A percentile compares a stretch with the other conserved stretches of the same genome.
These are phyloP conservation scores for Epichloe sylvatica DNA, from an alignment of 2,329 filamentous ascomycete species.

Conservation along the genomic window DNA sequence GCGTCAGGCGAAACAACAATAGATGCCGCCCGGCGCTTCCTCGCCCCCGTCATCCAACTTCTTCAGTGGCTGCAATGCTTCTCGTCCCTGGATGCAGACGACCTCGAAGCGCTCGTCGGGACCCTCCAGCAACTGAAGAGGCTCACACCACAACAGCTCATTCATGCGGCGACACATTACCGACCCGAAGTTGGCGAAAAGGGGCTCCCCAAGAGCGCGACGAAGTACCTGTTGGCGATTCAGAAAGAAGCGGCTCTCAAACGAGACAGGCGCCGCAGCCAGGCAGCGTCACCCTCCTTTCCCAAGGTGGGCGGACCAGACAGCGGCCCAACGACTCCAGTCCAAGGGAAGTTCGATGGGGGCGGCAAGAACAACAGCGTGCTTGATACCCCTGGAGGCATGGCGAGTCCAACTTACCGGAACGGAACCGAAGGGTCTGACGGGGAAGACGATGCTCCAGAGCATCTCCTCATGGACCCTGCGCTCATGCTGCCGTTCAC, in stretches of 20 bases:
- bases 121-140: constrained; percentile 81
- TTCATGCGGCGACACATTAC: constrained; percentile 88
- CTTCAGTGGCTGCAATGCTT: constrained; percentile 98
- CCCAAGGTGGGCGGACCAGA: constrained; percentile 18
- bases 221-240: constrained; percentile 70
- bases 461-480: constrained; percentile 71
- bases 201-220: constrained; percentile 71
- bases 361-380: constrained; percentile 16
- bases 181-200: constrained; percentile 92
- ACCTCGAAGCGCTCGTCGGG: constrained; percentile 73
- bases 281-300: constrained; percentile 29
- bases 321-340: constrained; percentile 31
- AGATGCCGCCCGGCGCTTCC: constrained; percentile 68
- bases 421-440: constrained; percentile 27
- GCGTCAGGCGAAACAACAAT: constrained; percentile 76
- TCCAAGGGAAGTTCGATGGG: constrained; percentile 24
- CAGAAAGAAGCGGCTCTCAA: constrained; percentile 58
- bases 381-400: constrained; percentile 27
- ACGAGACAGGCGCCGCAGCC: constrained; percentile 38
- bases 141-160: constrained; percentile 73
- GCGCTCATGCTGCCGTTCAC: constrained; percentile 88
- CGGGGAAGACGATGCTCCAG: constrained; percentile 50
- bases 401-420: constrained; percentile 25
- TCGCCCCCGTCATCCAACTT: constrained; percentile 82
- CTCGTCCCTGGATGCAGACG: constrained; percentile 73